A percentile compares a stretch with the other conserved stretches of the same genome.
Conservation (phyloP, 768 basidiomycete species). For the Boletus rufocinnamomeus region DNA sequence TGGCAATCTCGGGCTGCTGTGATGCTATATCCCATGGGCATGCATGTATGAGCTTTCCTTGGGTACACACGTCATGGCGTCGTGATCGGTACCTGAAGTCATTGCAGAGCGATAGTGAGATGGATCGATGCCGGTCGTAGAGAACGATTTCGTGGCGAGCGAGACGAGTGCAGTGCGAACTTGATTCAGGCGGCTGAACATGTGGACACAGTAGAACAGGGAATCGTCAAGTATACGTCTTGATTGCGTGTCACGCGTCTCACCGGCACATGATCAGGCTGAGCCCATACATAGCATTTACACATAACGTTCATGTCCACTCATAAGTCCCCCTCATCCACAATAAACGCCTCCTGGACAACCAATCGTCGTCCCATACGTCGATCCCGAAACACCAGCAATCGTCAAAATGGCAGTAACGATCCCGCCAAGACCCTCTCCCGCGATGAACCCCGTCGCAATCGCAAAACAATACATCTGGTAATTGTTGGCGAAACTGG, state of each 20-base stretch:
- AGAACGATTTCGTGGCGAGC: conserved; percentile 20
- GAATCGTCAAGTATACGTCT: background rate
- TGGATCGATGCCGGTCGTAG: conserved; percentile 35
- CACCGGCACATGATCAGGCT: conserved; percentile 3
- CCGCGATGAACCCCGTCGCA: conserved; percentile 43
- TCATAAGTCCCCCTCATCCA: conserved; percentile 11
- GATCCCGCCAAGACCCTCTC: conserved; percentile 42
- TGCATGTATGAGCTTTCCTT: conserved; percentile 5
- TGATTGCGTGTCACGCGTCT: background rate
- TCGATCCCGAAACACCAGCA: conserved; percentile 28
- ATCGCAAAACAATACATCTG: conserved; percentile 37
- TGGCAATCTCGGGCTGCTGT: conserved; percentile 46
- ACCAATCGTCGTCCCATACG: conserved; percentile 31
- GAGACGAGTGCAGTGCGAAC: conserved; percentile 25
- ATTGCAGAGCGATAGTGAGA: conserved; percentile 43
- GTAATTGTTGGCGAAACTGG: conserved; percentile 4
- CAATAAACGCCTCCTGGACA: conserved; percentile 34
- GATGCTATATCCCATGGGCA: conserved; percentile 39
- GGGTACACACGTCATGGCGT: background rate
- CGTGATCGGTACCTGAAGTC: conserved; percentile 30
- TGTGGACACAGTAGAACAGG: conserved; percentile 9
- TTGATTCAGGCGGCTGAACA: conserved; percentile 31
- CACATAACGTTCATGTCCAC: background rate
- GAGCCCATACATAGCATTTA: background rate
- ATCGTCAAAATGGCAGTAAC: conserved; percentile 35